Base-by-base conservation (phyloP, 352 stramenopile genomes). In the Globisporangium alternatum region DNA sequence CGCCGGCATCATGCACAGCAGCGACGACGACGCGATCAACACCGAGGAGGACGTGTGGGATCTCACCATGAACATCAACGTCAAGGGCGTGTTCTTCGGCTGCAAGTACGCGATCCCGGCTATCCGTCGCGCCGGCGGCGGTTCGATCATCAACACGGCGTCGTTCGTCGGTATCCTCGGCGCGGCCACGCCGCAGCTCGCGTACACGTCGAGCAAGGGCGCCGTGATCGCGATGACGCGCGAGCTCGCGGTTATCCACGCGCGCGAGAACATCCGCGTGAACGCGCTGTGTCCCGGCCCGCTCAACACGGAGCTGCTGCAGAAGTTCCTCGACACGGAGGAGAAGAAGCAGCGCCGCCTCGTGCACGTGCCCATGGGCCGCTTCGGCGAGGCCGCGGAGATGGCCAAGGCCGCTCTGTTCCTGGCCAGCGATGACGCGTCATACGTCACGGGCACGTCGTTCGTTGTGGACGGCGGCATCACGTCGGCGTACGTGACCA, bases 381-480 rank as follows among this genome's bases (percentile, higher is more conserved):
- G 87, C 62, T 96, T 96, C 54, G 88, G 88, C 58, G 86, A 95
- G 60, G 86, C 87, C 25, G 77, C 79, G 0, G 88, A 96, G 61
- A 94, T 96, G 85, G 86, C 88, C 71, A 91, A 95, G 68, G 88
- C 88, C 4, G 88, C 82, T 28, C 74, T 95, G 17, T 96, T 96
- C 68, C 80, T 96, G 25, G 86, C 87, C 37, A 93, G 83, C 56
- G 82, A 94, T 51, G 86, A 95, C 51, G 72, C 87, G 43, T 95
- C 87, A 44, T 96, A 93, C 71, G 84, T 95, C 59, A 96, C 88
- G 13, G 88, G 88, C 62, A 86, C 85, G 67, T 91, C 84, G 37
- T 94, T 96, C 43, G 78, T 93, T 22, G 87, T 96, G 55, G 88
- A 96, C 51, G 88, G 88, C n/a, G 88, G 88, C 28, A 95, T 96